These are phyloP conservation scores for Fusarium sambucinum DNA, from an alignment of 2,329 filamentous ascomycete species.

Conservation along the genomic window DNA sequence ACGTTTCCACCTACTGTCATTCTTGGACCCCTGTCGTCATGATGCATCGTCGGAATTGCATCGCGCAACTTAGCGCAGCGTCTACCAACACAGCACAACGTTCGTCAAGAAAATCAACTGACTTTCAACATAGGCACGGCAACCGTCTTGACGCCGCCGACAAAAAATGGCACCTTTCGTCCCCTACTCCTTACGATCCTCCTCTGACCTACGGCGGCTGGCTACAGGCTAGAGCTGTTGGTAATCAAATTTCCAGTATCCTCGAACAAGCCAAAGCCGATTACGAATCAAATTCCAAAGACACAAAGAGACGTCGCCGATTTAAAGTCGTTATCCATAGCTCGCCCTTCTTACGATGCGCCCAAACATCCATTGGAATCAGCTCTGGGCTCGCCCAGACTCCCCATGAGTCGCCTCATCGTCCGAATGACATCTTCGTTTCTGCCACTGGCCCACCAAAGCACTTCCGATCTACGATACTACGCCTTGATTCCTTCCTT, in stretches of 20 bases:
- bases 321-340: constrained; percentile 89
- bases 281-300: constrained; percentile 51
- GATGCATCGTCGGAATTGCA: constrained; percentile 35
- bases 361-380: constrained; percentile 92
- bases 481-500: constrained; percentile 91
- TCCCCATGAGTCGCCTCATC: constrained; percentile 50
- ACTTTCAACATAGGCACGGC: constrained; percentile 74
- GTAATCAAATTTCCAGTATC: constrained; percentile 84
- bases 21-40: constrained; percentile 41
- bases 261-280: constrained; percentile 65
- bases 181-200: constrained; percentile 93
- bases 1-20: constrained; percentile 37
- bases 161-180: constrained; percentile 93
- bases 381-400: constrained; percentile 82
- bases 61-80: constrained; percentile 33
- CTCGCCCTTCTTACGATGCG: constrained; percentile 92
- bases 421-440: constrained; percentile 53
- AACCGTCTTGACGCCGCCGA: constrained; percentile 94
- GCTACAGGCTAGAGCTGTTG: constrained; percentile 85
- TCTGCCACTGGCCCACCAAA: constrained; percentile 49
- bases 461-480: constrained; percentile 66
- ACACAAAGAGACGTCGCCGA: constrained; percentile 62
- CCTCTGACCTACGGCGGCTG: constrained; percentile 95
- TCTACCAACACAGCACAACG: constrained; percentile 11
- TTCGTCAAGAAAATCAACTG: constrained; percentile 15